Base-by-base conservation (phyloP, 2,329 filamentous ascomycete species). In the Peltaster fructicola region DNA sequence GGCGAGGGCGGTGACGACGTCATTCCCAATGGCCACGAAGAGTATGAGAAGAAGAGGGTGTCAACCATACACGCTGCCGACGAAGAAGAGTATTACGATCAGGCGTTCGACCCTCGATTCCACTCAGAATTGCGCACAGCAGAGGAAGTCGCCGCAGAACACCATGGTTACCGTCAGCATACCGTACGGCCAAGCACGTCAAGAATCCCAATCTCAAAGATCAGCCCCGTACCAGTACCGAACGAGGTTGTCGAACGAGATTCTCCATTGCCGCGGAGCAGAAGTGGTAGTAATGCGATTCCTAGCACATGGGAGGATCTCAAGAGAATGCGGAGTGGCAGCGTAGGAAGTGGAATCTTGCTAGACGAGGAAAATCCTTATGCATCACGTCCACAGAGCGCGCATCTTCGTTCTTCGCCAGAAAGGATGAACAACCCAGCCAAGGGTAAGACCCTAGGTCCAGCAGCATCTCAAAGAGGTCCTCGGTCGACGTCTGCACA, bases 201-300 rank as follows among this genome's bases (percentile, higher is more conserved):
- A 21, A 72, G 80, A 26, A 93, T 98, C 45, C 88, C 88, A 1
- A 63, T 95, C 17, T 72, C 81, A 15, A 84, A 80, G 40, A 58
- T 66, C 8, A 92, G 80, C 45, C 76, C 78, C 2, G 65, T 70
- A 11, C 81, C 82, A 7, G 73, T 90, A 30, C 67, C 78, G 2
- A 50, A 65, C 25, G 68, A 75, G 24, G 68, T 73, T 34, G 59
- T 80, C 22, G 82, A 85, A 36, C 68, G 82, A 34, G 75, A 81
- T 39, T 71, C 68, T 13, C 71, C 70, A 12, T 57, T 74, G 21
- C 55, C 63, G 27, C 68, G 82, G 30, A 65, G 60, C 26, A 54
- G 65, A 24, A 58, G 60, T 23, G 57, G 59, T 19, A 72, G 65
- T 35, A 50, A 50, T 28, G 68, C 63, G 36, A 58, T 61, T 38